These are phyloP conservation scores for Cryptosporidium canis DNA, from an alignment of 169 alveolate species.

Conservation along the genomic window DNA sequence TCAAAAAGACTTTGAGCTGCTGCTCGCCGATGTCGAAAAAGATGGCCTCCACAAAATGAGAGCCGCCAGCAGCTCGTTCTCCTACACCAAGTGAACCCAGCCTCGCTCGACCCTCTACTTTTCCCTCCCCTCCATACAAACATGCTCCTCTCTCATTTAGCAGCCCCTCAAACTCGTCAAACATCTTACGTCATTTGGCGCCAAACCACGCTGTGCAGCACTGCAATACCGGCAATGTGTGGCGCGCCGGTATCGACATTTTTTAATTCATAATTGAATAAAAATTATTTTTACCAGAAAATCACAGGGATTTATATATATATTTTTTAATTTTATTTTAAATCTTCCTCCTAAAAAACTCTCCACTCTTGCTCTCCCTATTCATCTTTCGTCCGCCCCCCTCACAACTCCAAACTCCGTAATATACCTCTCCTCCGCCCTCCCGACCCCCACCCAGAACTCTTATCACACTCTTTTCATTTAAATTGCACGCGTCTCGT, in stretches of 20 bases:
- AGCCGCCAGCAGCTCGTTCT: neutral
- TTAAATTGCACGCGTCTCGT: neutral
- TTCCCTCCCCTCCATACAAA: neutral
- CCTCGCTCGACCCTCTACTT: neutral
- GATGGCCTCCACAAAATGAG: slow-evolving; percentile 53
- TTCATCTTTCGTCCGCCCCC: no score
- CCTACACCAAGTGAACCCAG: neutral
- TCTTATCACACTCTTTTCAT: neutral
- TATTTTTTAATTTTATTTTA: no score
- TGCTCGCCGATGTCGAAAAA: slow-evolving; percentile 56
- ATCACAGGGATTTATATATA: neutral
- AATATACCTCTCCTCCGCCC: no score
- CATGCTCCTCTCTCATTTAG: neutral
- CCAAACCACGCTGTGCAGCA: neutral
- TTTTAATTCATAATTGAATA: neutral
- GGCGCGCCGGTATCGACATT: neutral
- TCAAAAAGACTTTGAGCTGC: slow-evolving; percentile 57
- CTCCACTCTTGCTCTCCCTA: no score
- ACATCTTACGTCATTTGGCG: neutral
- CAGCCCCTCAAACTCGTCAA: neutral
- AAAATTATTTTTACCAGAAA: neutral
- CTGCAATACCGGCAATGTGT: slow-evolving; percentile 8
- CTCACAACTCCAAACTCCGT: no score
- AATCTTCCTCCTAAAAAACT: no score
- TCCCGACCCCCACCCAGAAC: no score